Evolutionary conservation across 1,284 basidiomycete species (phyloP), one percentile per base, ranked within the genome.

Genomic region (Ceratobasidium sp.): DNA sequence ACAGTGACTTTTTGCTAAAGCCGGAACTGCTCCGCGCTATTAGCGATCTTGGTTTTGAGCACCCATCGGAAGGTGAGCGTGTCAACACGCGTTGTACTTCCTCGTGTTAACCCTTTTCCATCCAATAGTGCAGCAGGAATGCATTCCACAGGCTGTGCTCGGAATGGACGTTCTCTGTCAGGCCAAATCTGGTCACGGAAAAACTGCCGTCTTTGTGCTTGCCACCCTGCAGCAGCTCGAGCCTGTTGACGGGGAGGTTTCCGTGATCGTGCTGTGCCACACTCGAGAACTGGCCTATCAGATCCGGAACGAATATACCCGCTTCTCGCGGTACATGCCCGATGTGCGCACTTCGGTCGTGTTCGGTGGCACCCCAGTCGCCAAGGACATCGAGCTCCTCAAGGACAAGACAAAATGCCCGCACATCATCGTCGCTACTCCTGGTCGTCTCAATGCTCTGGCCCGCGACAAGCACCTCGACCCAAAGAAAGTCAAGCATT

Each of bases 271-370:
- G 81, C 91, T 99, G 80, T 99, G 98, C 87, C 98, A 99, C 88
- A 99, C 98, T 52, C 95, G 98, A 82, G 98, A 99, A 88, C 90
- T 99, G 75, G 98, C 98, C 59, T 99, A 96, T 89, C 98, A 99
- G 88, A 99, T 99, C 88, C 96, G 97, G 88, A 99, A 99, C 88
- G 98, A 99, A 88, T 99, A 99, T 88, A 92, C 94, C 71, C 95
- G 98, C 76, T 99, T 99, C 88, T 96, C 96, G 82, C 99, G 99
- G 89, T 99, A 99, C 89, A 99, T 99, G 97, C 97, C 98, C 75
- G 95, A 98, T 81, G 96, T 99, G 82, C 94, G 97, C 81, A 97
- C 99, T 83, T 92, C 92, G 84, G 98, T 98, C 81, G 98, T 99
- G 87, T 99, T 97, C 86, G 98, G 98, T 81, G 98, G 98, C 81